Evolutionary conservation across 148 eudicot species (phyloP).

Genomic region (Rhododendron simsii): DNA sequence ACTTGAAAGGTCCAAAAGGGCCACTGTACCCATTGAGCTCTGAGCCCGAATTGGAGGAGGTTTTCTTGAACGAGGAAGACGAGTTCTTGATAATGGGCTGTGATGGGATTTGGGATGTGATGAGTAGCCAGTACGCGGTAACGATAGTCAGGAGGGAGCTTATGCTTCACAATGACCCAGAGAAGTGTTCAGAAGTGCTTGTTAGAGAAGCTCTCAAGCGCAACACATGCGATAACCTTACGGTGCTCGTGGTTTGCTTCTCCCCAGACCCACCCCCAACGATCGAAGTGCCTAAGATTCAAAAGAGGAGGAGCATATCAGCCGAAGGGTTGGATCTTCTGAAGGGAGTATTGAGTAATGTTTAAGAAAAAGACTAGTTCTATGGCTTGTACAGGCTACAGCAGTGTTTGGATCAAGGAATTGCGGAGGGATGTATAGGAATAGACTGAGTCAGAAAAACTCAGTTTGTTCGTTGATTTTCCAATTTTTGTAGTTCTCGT

Average conservation of each 20-base stretch:
- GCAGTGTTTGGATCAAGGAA: background rate
- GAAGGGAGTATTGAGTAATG: conserved; percentile 38
- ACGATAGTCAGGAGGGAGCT: conserved; percentile 50
- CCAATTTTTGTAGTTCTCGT: background rate
- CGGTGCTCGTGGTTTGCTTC: conserved; percentile 56
- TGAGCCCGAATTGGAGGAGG: conserved; percentile 51
- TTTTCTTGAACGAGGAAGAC: conserved; percentile 43
- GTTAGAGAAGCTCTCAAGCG: conserved; percentile 46
- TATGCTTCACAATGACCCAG: conserved; percentile 58
- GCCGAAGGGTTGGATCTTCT: conserved; percentile 55
- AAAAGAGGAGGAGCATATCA: conserved; percentile 49
- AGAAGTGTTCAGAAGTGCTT: conserved; percentile 37
- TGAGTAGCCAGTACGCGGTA: conserved; percentile 60
- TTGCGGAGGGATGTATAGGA: background rate
- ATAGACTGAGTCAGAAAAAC: background rate
- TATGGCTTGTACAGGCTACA: background rate
- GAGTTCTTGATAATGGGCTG: conserved; percentile 59
- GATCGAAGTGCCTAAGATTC: conserved; percentile 35
- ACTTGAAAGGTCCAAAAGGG: conserved; percentile 57
- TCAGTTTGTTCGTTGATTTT: background rate
- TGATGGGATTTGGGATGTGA: conserved; percentile 62
- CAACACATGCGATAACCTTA: conserved; percentile 50
- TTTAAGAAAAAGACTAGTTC: conserved; percentile 8
- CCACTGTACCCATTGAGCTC: conserved; percentile 43
- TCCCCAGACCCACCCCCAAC: conserved; percentile 44